These are phyloP conservation scores for Colletotrichum aenigma DNA, from an alignment of 2,329 filamentous ascomycete species.

Conservation along the genomic window DNA sequence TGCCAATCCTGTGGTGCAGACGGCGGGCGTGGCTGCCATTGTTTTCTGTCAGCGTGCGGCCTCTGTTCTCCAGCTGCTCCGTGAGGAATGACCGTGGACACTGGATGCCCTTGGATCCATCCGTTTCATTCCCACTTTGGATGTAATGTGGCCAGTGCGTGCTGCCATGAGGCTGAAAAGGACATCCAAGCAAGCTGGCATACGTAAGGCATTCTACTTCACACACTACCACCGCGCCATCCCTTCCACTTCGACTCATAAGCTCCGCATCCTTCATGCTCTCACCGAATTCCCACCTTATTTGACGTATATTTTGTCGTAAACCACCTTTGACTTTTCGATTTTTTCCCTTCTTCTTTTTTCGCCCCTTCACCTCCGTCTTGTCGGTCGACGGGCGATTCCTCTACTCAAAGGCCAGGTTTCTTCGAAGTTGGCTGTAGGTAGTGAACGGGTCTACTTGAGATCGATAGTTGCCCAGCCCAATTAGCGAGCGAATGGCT, in stretches of 20 bases:
- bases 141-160: constrained; percentile 3
- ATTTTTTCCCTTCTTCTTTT: too few species aligned
- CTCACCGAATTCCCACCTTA: not conserved
- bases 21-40: not conserved
- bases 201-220: not conserved
- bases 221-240: not conserved
- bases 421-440: not conserved
- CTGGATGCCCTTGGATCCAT: not conserved
- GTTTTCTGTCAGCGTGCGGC: not conserved
- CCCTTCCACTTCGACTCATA: not conserved
- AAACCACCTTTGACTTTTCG: not conserved
- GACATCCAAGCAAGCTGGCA: not conserved
- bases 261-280: not conserved
- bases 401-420: not conserved
- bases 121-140: not conserved
- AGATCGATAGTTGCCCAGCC: not conserved
- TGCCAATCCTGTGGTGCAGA: not conserved
- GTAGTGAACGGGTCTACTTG: not conserved
- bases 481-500: not conserved
- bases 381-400: not conserved
- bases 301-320: not conserved
- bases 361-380: not conserved
- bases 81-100: not conserved
- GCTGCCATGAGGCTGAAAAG: not conserved
- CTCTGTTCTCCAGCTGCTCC: not conserved